phyloP scores from a whole-genome alignment of 2,329 filamentous ascomycete species.

The Tolypocladium paradoxum region DNA sequence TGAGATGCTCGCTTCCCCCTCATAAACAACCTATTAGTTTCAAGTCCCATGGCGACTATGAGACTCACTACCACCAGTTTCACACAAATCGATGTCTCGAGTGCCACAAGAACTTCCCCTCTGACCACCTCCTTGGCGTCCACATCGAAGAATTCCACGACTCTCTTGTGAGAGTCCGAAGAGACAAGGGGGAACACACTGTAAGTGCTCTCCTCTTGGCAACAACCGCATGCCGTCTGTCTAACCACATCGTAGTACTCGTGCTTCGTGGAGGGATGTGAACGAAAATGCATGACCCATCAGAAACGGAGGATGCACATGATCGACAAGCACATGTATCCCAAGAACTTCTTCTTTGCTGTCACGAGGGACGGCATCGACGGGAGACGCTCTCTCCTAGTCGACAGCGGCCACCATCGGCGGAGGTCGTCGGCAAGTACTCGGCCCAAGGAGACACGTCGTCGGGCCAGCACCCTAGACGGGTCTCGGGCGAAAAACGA shows the following conservation, averaged over 20 bases:
- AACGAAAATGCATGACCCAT: slow-evolving; percentile 70
- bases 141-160: slow-evolving; percentile 93
- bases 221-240: background rate
- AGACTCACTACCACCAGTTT: slow-evolving; percentile 70
- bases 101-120: slow-evolving; percentile 82
- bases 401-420: slow-evolving; percentile 40
- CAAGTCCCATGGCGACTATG: slow-evolving; percentile 66
- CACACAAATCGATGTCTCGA: slow-evolving; percentile 80
- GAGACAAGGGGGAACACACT: slow-evolving; percentile 76
- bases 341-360: slow-evolving; percentile 77
- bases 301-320: slow-evolving; percentile 81
- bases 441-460: slow-evolving; percentile 20
- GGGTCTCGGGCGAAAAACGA: slow-evolving; percentile 7
- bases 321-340: slow-evolving; percentile 91
- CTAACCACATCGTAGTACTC: slow-evolving; percentile 46
- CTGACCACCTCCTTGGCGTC: slow-evolving; percentile 64
- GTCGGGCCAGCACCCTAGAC: slow-evolving; percentile 22
- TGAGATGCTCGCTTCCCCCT: slow-evolving; percentile 74
- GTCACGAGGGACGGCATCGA: slow-evolving; percentile 88
- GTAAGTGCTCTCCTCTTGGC: slow-evolving; percentile 34
- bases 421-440: slow-evolving; percentile 34
- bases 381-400: slow-evolving; percentile 66
- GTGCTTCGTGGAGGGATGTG: slow-evolving; percentile 85
- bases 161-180: slow-evolving; percentile 58
- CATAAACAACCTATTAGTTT: slow-evolving; percentile 65